Conservation (phyloP, 1,284 basidiomycete species). For the Somion occarium region DNA sequence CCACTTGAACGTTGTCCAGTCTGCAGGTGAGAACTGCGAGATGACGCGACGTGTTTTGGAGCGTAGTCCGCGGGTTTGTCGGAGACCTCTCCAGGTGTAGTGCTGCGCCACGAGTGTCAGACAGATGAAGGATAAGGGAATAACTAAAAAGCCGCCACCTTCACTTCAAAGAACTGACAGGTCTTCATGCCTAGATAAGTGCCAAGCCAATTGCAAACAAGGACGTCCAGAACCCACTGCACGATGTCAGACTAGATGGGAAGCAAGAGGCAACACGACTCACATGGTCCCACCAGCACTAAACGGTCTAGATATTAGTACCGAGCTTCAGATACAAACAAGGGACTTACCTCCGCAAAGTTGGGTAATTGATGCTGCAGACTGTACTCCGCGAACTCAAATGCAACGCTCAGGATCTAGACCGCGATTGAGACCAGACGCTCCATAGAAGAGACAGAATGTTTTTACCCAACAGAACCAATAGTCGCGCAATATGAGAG, state of each 20-base stretch:
- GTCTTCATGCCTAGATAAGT: constrained; percentile 83
- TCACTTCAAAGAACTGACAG: constrained; percentile 82
- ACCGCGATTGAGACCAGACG: neutral
- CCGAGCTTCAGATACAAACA: constrained; percentile 9
- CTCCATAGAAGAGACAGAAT: constrained; percentile 1
- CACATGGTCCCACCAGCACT: constrained; percentile 91
- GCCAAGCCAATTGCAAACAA: constrained; percentile 83
- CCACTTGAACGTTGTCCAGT: constrained; percentile 86
- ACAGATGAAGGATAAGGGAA: neutral
- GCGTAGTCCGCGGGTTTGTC: constrained; percentile 68
- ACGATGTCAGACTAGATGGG: neutral
- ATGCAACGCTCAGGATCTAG: constrained; percentile 82
- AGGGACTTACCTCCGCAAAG: constrained; percentile 66
- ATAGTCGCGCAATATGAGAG: constrained; percentile 79
- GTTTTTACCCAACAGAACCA: constrained; percentile 81
- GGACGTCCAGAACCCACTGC: constrained; percentile 81
- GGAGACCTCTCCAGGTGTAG: constrained; percentile 80
- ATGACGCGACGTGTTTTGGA: constrained; percentile 74
- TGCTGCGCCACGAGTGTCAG: constrained; percentile 38
- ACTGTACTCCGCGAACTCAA: constrained; percentile 82
- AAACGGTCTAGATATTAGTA: constrained; percentile 15
- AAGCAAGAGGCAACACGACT: constrained; percentile 22
- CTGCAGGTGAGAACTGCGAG: constrained; percentile 79
- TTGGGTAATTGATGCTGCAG: constrained; percentile 79
- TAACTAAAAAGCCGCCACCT: constrained; percentile 32